These are phyloP conservation scores for Ramaria rubella DNA, from an alignment of 768 basidiomycete genomes.

Conservation along the genomic window DNA sequence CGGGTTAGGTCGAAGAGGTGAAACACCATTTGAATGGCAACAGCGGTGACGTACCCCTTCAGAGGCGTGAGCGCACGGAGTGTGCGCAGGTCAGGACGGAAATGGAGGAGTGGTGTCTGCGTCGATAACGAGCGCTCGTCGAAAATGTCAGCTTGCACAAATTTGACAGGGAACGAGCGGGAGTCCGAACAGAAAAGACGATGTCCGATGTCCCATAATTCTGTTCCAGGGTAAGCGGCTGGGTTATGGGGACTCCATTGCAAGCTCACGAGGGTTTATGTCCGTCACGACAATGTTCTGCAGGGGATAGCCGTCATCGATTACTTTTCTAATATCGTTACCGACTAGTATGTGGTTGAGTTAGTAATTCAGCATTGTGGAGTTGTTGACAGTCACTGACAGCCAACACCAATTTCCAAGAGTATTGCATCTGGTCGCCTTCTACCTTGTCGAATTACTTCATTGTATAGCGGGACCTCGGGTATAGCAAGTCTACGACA, in stretches of 20 bases:
- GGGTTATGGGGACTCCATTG: background rate
- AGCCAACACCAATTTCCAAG: constrained; percentile 7
- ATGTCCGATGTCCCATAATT: constrained; percentile 37
- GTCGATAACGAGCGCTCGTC: constrained; percentile 24
- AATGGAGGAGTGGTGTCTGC: constrained; percentile 14
- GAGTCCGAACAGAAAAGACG: constrained; percentile 49
- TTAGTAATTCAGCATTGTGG: background rate
- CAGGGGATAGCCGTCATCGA: constrained; percentile 38
- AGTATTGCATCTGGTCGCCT: background rate
- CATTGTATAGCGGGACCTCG: constrained; percentile 1
- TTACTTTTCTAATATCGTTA: constrained; percentile 35
- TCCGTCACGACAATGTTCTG: constrained; percentile 35
- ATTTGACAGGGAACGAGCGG: constrained; percentile 45
- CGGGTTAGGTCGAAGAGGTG: constrained; percentile 25
- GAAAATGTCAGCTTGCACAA: constrained; percentile 51
- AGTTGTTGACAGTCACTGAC: background rate
- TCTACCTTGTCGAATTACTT: constrained; percentile 1
- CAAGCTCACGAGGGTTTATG: constrained; percentile 28
- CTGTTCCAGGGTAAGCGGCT: background rate
- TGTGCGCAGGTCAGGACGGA: constrained; percentile 17
- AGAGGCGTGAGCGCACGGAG: constrained; percentile 40
- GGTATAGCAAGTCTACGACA: background rate
- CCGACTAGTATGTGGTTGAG: constrained; percentile 20
- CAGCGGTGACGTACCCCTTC: constrained; percentile 39
- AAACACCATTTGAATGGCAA: constrained; percentile 47